Evolutionary conservation across 164 flowering plant species (phyloP).

Genomic region (Nelumbo lutea): DNA sequence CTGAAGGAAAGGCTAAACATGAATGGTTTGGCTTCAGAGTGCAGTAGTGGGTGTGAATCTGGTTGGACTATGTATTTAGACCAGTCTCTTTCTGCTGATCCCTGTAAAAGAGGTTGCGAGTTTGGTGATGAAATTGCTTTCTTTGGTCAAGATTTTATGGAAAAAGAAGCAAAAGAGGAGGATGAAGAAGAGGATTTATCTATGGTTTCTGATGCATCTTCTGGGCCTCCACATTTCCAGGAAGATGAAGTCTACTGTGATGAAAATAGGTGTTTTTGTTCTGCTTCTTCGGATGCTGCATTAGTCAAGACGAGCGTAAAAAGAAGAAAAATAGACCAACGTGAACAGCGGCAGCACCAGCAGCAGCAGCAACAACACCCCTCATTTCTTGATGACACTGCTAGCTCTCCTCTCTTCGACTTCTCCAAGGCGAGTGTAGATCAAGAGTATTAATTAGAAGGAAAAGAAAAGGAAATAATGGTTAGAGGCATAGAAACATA

Average conservation of each 20-base stretch:
- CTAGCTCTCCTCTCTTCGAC: slow-evolving; percentile 56
- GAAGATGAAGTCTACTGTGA: slow-evolving; percentile 38
- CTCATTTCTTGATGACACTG: slow-evolving; percentile 71
- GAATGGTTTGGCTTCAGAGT: slow-evolving; percentile 44
- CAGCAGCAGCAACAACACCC: slow-evolving; percentile 21
- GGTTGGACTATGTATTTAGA: slow-evolving; percentile 86
- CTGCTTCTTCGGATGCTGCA: slow-evolving; percentile 24
- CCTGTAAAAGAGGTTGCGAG: slow-evolving; percentile 17
- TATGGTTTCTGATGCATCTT: slow-evolving; percentile 97
- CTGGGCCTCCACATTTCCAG: slow-evolving; percentile 67
- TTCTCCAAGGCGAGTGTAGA: slow-evolving; percentile 45
- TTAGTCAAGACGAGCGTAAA: slow-evolving; percentile 22
- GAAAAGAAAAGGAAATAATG: not conserved
- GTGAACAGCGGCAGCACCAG: slow-evolving; percentile 18
- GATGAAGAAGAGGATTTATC: slow-evolving; percentile 64
- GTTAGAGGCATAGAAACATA: no score
- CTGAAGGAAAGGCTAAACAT: slow-evolving; percentile 13
- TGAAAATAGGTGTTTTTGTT: slow-evolving; percentile 22
- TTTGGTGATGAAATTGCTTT: slow-evolving; percentile 4
- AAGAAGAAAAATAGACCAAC: slow-evolving; percentile 31
- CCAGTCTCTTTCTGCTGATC: slow-evolving; percentile 33
- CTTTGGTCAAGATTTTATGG: slow-evolving; percentile 11
- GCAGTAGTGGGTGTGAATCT: slow-evolving; percentile 73
- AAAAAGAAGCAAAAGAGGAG: slow-evolving; percentile 14
- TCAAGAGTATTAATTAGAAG: not conserved